Conservation (phyloP, 1,284 basidiomycete genomes). For the Xerocomus minutiporus region DNA sequence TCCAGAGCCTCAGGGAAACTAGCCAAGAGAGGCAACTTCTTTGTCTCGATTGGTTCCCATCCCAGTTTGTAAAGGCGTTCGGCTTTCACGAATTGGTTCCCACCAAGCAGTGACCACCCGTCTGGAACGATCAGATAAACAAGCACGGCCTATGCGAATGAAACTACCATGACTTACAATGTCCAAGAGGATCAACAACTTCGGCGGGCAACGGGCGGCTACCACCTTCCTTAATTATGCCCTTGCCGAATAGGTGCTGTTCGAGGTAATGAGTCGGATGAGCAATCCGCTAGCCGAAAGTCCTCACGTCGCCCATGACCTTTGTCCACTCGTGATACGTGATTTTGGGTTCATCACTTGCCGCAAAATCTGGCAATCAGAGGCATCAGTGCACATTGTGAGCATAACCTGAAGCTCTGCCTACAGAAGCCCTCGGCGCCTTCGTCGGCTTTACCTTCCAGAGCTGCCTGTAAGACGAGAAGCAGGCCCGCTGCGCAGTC, state of each 20-base stretch:
- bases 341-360: conserved; percentile 20
- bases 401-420: background rate
- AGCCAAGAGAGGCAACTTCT: conserved; percentile 32
- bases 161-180: conserved; percentile 28
- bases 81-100: conserved; percentile 34
- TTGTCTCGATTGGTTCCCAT: conserved; percentile 37
- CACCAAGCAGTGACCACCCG: conserved; percentile 39
- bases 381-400: conserved; percentile 1
- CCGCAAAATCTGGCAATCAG: conserved; percentile 24
- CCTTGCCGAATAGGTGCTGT: conserved; percentile 36
- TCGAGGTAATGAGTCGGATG: background rate
- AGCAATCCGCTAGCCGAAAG: background rate
- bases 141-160: background rate
- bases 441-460: conserved; percentile 38
- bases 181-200: conserved; percentile 33
- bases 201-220: conserved; percentile 33
- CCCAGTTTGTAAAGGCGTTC: conserved; percentile 36
- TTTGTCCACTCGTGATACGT: conserved; percentile 28
- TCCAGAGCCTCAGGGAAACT: conserved; percentile 35
- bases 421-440: conserved; percentile 39
- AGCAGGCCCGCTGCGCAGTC: conserved; percentile 35
- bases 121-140: conserved; percentile 22
- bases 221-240: conserved; percentile 34
- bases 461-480: conserved; percentile 35
- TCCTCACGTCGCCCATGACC: conserved; percentile 38